phyloP scores from a whole-genome alignment of 73 alveolate species.

The Paraurostyla sp. region DNA sequence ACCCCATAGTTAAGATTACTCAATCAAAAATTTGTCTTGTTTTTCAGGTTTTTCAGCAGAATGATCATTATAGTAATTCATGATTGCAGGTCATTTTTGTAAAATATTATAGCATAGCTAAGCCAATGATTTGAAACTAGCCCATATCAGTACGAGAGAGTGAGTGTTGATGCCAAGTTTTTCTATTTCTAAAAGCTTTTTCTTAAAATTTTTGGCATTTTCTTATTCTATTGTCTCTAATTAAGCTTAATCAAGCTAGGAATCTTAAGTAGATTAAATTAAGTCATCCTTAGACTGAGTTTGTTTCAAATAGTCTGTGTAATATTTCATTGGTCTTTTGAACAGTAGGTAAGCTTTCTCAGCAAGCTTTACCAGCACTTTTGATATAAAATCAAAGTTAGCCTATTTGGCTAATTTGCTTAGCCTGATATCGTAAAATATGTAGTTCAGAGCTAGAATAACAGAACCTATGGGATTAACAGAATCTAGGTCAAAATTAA shows the following conservation, averaged over 20 bases:
- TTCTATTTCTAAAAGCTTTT: conserved; percentile 31
- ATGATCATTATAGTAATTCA: conserved; percentile 31
- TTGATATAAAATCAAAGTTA: conserved; percentile 34
- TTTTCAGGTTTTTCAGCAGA: conserved; percentile 52
- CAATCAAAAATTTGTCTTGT: background rate
- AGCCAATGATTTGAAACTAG: conserved; percentile 51
- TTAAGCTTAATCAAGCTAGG: background rate
- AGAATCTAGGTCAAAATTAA: conserved; percentile 39
- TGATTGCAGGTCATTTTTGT: background rate
- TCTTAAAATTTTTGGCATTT: background rate
- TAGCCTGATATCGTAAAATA: conserved; percentile 55
- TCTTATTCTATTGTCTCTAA: background rate
- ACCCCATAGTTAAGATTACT: conserved; percentile 56
- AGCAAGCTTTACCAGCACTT: conserved; percentile 40
- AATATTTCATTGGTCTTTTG: conserved; percentile 40
- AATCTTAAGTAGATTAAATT: background rate
- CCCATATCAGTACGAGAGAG: conserved; percentile 57
- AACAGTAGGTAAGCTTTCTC: conserved; percentile 40
- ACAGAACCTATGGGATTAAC: conserved; percentile 60
- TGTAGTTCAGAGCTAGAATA: conserved; percentile 34
- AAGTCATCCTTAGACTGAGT: background rate
- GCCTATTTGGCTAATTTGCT: conserved; percentile 53
- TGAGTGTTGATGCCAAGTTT: conserved; percentile 46
- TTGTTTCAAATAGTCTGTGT: conserved; percentile 15
- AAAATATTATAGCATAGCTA: conserved; percentile 42